Conservation (phyloP, 148 eudicot species). For the Chenopodium suecicum region DNA sequence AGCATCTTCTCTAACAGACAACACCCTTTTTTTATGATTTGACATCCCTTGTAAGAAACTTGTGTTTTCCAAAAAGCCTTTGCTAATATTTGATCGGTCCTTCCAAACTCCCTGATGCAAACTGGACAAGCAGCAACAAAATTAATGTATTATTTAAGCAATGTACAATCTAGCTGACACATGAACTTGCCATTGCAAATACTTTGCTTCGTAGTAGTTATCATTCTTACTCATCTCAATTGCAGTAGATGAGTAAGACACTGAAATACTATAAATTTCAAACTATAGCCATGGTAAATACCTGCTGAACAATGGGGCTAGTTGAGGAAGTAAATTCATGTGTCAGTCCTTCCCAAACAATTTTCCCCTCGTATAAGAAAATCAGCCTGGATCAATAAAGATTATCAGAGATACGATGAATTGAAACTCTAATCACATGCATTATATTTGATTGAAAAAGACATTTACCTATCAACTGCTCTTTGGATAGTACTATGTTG, state of each 20-base stretch:
- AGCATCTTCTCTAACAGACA: constrained; percentile 3
- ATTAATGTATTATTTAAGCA: not conserved
- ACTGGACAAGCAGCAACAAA: constrained; percentile 41
- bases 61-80: not conserved
- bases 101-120: constrained; percentile 91
- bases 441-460: constrained; percentile 4
- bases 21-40: not conserved
- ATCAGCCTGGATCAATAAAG: constrained; percentile 45
- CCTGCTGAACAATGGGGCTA: constrained; percentile 90
- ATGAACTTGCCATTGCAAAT: not conserved
- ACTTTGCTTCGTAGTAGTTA: not conserved
- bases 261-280: not conserved
- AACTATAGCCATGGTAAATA: constrained; percentile 23
- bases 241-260: not conserved
- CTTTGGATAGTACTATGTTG: constrained; percentile 93
- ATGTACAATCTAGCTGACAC: not conserved
- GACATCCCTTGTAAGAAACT: not conserved
- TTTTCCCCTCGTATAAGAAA: constrained; percentile 77
- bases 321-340: constrained; percentile 76
- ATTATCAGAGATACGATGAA: constrained; percentile 15
- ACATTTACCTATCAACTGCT: constrained; percentile 84
- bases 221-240: not conserved
- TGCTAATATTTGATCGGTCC: constrained; percentile 81
- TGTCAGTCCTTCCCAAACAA: constrained; percentile 94
- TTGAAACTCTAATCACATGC: not conserved